Conservation (phyloP, 192 early-diverging fungal species). For the Geosiphon pyriformis region DNA sequence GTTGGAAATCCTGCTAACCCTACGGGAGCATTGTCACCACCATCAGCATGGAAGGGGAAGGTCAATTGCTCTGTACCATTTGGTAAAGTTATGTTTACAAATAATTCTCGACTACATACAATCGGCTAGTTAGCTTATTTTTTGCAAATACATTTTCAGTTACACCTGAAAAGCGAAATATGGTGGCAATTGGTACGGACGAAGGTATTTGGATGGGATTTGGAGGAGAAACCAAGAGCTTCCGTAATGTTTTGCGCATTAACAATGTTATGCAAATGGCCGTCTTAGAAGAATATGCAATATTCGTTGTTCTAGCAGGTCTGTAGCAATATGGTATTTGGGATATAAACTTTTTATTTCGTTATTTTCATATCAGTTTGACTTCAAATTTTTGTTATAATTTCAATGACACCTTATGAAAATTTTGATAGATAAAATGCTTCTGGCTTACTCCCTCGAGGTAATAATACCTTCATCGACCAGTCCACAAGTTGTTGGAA, state of each 20-base stretch:
- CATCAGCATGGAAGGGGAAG: conserved; percentile 46
- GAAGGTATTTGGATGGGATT: conserved; percentile 63
- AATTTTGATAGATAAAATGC: conserved; percentile 47
- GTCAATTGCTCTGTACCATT: conserved; percentile 53
- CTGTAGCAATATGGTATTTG: conserved; percentile 35
- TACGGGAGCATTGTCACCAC: background rate
- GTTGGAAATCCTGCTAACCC: background rate
- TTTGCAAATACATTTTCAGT: background rate
- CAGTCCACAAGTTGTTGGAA: conserved; percentile 40
- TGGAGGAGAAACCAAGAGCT: conserved; percentile 52
- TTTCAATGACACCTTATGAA: too few species aligned
- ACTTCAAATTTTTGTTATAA: too few species aligned
- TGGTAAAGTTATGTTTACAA: conserved; percentile 34
- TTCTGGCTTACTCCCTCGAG: conserved; percentile 72
- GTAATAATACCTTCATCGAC: conserved; percentile 32
- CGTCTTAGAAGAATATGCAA: conserved; percentile 69
- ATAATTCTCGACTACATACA: conserved; percentile 28
- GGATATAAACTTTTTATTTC: background rate
- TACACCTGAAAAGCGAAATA: conserved; percentile 50
- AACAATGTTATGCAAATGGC: conserved; percentile 83
- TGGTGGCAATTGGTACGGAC: conserved; percentile 80
- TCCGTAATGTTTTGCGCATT: conserved; percentile 45
- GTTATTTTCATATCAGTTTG: background rate
- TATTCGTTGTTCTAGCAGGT: conserved; percentile 74
- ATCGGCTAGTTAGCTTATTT: conserved; percentile 45